Evolutionary conservation across 2,329 filamentous ascomycete species (phyloP).

Genomic region (Dactylellina leptospora): DNA sequence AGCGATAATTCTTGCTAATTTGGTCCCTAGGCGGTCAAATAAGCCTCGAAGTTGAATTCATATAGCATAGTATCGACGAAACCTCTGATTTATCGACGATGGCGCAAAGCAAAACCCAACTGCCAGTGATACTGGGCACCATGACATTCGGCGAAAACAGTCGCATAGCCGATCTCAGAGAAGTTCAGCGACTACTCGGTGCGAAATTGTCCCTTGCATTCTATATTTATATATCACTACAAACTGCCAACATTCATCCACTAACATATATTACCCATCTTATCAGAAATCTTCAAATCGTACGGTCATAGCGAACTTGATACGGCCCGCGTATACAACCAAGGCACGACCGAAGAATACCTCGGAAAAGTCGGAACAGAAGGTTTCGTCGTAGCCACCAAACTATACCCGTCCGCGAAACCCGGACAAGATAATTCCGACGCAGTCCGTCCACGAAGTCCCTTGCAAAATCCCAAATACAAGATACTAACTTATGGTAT

Average conservation of each 20-base stretch:
- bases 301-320: constrained; percentile 50
- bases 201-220: neutral
- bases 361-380: constrained; percentile 43
- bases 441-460: constrained; percentile 18
- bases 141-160: constrained; percentile 49
- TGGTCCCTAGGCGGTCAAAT: too few species aligned
- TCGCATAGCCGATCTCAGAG: constrained; percentile 35
- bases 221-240: neutral
- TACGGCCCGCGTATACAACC: constrained; percentile 47
- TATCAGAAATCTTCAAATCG: constrained; percentile 47
- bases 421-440: constrained; percentile 16
- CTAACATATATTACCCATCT: neutral
- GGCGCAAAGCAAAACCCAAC: constrained; percentile 33
- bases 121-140: constrained; percentile 45
- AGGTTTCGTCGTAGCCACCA: constrained; percentile 37
- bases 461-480: neutral
- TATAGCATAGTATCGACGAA: neutral
- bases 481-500: neutral
- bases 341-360: constrained; percentile 41
- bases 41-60: too few species aligned
- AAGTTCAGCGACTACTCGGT: constrained; percentile 38
- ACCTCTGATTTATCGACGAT: too few species aligned
- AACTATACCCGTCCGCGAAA: constrained; percentile 35
- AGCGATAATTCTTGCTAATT: too few species aligned
- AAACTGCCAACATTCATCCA: neutral